These are phyloP conservation scores for Periconia sp. DNA, from an alignment of 2,329 filamentous ascomycete genomes.

Conservation along the genomic window DNA sequence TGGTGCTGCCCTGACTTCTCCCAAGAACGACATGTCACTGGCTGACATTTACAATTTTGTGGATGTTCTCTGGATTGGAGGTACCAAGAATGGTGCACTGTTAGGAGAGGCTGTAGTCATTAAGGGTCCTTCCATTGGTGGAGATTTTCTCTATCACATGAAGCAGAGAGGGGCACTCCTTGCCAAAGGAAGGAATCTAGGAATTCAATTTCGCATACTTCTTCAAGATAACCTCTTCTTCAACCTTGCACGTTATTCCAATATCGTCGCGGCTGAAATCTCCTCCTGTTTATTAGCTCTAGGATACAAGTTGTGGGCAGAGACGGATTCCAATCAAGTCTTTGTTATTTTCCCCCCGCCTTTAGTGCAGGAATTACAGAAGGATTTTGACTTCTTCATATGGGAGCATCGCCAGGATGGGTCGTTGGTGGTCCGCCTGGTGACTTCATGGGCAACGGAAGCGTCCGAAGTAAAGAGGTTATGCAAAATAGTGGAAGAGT, in stretches of 20 bases:
- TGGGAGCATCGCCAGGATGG: not conserved
- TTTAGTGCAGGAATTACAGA: not conserved
- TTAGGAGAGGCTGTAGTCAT: slow-evolving; percentile 11
- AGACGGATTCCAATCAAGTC: slow-evolving; percentile 2
- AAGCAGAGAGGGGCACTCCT: slow-evolving; percentile 9
- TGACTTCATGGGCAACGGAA: slow-evolving; percentile 4
- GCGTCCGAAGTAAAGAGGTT: not conserved
- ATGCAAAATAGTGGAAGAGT: not conserved
- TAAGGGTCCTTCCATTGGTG: slow-evolving; percentile 1
- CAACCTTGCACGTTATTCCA: not conserved
- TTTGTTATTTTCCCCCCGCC: not conserved
- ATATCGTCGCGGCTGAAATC: not conserved
- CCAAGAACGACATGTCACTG: slow-evolving; percentile 4
- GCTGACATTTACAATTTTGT: slow-evolving; percentile 1
- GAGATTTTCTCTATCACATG: slow-evolving; percentile 5
- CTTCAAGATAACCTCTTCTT: not conserved
- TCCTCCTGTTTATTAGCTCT: not conserved
- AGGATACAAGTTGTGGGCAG: not conserved
- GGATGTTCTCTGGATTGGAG: slow-evolving; percentile 11
- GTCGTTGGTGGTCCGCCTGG: not conserved
- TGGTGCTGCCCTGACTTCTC: slow-evolving; percentile 1
- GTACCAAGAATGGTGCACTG: slow-evolving; percentile 10
- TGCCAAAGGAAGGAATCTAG: slow-evolving; percentile 2
- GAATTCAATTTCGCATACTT: not conserved
- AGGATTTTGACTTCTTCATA: not conserved